Evolutionary conservation across 106 monocot genomes (phyloP).

Genomic region (Platanthera zijinensis): DNA sequence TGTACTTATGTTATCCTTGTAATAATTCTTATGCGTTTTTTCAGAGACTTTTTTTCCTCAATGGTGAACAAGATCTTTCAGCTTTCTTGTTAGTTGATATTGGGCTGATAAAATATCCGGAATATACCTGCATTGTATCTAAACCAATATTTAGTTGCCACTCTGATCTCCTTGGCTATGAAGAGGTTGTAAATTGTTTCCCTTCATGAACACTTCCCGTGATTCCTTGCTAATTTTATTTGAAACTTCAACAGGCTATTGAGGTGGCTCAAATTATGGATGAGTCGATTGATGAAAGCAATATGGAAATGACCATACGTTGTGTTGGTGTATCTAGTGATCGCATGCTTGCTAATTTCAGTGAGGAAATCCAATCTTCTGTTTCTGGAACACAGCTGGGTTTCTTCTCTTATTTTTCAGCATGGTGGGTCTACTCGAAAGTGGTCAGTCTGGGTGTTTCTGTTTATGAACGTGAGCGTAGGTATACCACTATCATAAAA

Average conservation of each 20-base stretch:
- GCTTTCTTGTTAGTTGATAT: constrained; percentile 80
- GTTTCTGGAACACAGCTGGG: constrained; percentile 16
- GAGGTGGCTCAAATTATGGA: constrained; percentile 90
- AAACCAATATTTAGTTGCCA: constrained; percentile 45
- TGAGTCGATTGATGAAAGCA: constrained; percentile 61
- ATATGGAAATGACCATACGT: constrained; percentile 50
- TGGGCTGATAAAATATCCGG: constrained; percentile 79
- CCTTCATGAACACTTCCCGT: not conserved
- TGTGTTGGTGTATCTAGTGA: constrained; percentile 52
- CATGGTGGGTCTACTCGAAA: constrained; percentile 90
- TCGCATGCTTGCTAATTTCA: constrained; percentile 15
- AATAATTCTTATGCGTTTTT: constrained; percentile 10
- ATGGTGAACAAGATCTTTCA: constrained; percentile 91
- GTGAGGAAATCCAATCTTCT: constrained; percentile 13
- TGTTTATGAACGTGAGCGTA: constrained; percentile 56
- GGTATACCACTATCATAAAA: constrained; percentile 23
- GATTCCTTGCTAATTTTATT: constrained; percentile 1
- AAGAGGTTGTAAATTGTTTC: constrained; percentile 53
- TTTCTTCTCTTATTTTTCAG: constrained; percentile 72
- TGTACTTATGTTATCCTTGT: not conserved
- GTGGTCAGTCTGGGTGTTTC: constrained; percentile 84
- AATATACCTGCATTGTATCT: constrained; percentile 48
- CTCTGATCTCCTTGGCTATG: constrained; percentile 70
- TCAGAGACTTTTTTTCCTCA: constrained; percentile 94
- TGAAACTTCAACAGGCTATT: constrained; percentile 47